Conservation (phyloP, 768 basidiomycete species). For the Clavaria fumosa region DNA sequence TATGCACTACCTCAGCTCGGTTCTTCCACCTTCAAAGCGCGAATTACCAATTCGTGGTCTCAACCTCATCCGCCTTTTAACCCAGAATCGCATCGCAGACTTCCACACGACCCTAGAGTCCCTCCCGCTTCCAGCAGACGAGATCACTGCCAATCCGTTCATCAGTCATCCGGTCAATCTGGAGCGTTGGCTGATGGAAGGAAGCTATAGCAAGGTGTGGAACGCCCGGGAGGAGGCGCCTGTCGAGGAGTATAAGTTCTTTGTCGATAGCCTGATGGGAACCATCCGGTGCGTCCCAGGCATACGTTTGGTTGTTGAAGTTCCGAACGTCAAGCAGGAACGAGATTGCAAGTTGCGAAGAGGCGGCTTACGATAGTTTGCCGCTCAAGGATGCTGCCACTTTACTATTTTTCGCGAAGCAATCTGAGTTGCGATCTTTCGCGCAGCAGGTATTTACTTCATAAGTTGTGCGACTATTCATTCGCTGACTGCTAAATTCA, state of each 20-base stretch:
- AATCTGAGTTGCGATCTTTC: conserved; percentile 69
- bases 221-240: conserved; percentile 86
- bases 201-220: conserved; percentile 96
- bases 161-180: conserved; percentile 81
- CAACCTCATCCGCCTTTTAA: conserved; percentile 87
- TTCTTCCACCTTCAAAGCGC: conserved; percentile 70
- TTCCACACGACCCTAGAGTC: conserved; percentile 96
- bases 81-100: conserved; percentile 91
- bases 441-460: conserved; percentile 53
- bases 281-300: conserved; percentile 60
- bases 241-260: conserved; percentile 87
- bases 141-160: conserved; percentile 51
- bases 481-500: conserved; percentile 7
- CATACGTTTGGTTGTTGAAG: neutral
- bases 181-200: conserved; percentile 98
- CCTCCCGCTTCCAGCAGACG: conserved; percentile 54
- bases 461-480: neutral
- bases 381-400: conserved; percentile 83
- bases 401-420: conserved; percentile 78
- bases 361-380: conserved; percentile 82
- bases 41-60: conserved; percentile 85
- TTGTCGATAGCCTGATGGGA: conserved; percentile 84
- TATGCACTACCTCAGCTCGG: conserved; percentile 27
- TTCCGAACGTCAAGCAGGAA: conserved; percentile 35
- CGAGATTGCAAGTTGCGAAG: conserved; percentile 95